Percentiles rank a stretch among this genome's conserved stretches.
phyloP scores from a whole-genome alignment of 106 monocot species.

The Dioscorea alata region DNA sequence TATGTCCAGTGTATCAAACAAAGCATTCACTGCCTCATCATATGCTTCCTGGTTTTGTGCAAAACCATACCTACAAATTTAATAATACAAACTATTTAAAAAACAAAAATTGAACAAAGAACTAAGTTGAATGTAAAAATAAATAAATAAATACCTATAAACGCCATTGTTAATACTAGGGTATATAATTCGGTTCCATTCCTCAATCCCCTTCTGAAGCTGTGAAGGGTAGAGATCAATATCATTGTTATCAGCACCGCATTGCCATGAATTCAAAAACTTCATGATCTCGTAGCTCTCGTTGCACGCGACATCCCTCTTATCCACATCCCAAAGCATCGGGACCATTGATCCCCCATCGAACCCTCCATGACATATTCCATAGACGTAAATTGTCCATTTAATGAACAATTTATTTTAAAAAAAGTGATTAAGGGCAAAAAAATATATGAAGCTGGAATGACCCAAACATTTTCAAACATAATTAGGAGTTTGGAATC shows the following conservation, averaged over 20 bases:
- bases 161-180: constrained; percentile 90
- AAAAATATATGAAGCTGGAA: no score
- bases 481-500: no score
- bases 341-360: constrained; percentile 87
- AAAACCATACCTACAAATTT: constrained; percentile 69
- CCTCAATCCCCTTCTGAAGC: constrained; percentile 40
- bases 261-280: constrained; percentile 43
- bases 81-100: no score
- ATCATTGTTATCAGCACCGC: neutral
- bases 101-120: no score
- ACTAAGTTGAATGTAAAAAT: no score
- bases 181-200: constrained; percentile 70
- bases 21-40: constrained; percentile 42
- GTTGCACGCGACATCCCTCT: constrained; percentile 71
- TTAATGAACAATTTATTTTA: no score
- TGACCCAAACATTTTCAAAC: no score
- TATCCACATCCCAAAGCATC: constrained; percentile 79
- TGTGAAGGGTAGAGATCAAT: constrained; percentile 44
- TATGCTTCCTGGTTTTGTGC: constrained; percentile 95
- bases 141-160: no score
- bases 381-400: no score
- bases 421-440: no score
- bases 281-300: constrained; percentile 83
- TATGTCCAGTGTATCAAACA: constrained; percentile 63
- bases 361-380: constrained; percentile 45